Base-by-base conservation (phyloP, 306 rosid species). In the Sicyos baderoa region DNA sequence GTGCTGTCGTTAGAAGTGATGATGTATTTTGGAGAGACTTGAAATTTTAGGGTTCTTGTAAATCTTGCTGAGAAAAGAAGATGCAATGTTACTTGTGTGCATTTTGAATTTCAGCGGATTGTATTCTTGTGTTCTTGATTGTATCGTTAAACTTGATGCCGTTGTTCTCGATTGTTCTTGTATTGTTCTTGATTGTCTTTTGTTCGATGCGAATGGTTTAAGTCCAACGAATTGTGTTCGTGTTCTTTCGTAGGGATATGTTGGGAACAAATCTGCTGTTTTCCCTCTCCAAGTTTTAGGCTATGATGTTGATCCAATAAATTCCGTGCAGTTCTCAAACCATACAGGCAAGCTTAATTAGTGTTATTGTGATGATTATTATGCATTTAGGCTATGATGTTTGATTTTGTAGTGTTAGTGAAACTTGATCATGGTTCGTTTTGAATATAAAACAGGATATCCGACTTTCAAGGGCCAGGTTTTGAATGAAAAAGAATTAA, bases 271-370 rank as follows among this genome's bases (percentile, higher is more conserved):
- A 76, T 81, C 96, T 22, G 91, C 96, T 51, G 91, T 89, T 45
- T 89, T 87, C 47, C 96, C 96, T 58, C 83, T 89, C 66, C 96
- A 89, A 80, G 83, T 89, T 51, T 69, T 89, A 78, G 96, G 96
- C 76, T 89, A 82, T 76, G 96, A 89, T 75, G 96, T 89, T 75
- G 96, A 89, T 84, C 91, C 96, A 71, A 89, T 89, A 61, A 81
- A 87, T 79, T 89, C 96, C 29, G 94, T 89, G 79, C 94, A 89
- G 81, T 89, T 89, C 87, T 89, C 96, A 10, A 89, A 89, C 75
- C 94, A 89, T 88, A 89, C 91, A 82, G 96, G 96, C 85, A 87
- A 85, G 91, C 82, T 83, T 81, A 74, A n/a, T n/a, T n/a, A n/a
- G 79, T 74, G 77, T 72, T 29, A 29, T 29, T 29, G 35, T 29